phyloP scores from a whole-genome alignment of 768 basidiomycete genomes.

The Suillus discolor region DNA sequence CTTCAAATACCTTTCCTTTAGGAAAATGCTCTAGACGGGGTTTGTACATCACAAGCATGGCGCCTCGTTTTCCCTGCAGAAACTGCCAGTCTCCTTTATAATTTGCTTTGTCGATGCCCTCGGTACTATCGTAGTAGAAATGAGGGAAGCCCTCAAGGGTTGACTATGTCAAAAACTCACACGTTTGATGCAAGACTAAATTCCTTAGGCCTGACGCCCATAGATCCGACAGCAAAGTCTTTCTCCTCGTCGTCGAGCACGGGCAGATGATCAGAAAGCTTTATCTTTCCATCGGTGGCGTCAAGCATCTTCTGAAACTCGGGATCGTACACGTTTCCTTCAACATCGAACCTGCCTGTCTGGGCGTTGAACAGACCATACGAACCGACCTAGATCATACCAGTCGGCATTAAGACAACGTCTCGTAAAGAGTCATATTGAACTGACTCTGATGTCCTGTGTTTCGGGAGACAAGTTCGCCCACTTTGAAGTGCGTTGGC shows the following conservation, averaged over 20 bases:
- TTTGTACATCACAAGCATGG: slow-evolving; percentile 36
- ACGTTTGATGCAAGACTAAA: slow-evolving; percentile 15
- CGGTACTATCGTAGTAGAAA: slow-evolving; percentile 8
- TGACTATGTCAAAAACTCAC: slow-evolving; percentile 12
- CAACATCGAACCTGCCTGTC: slow-evolving; percentile 28
- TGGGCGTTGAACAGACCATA: slow-evolving; percentile 29
- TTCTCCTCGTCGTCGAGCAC: slow-evolving; percentile 21
- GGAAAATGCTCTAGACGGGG: slow-evolving; percentile 30
- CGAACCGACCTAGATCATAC: slow-evolving; percentile 27
- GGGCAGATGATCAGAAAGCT: slow-evolving; percentile 23
- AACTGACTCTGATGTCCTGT: slow-evolving; percentile 31
- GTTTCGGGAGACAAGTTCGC: slow-evolving; percentile 39
- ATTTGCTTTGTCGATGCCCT: slow-evolving; percentile 31
- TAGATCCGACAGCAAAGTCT: slow-evolving; percentile 25
- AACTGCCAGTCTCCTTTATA: slow-evolving; percentile 39
- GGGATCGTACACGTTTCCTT: slow-evolving; percentile 28
- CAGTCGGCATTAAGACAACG: background rate
- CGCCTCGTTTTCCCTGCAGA: slow-evolving; percentile 27
- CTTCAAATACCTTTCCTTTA: slow-evolving; percentile 22
- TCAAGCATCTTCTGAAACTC: slow-evolving; percentile 16
- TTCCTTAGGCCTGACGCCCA: slow-evolving; percentile 16
- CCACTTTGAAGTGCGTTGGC: slow-evolving; percentile 34
- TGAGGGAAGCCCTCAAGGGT: background rate
- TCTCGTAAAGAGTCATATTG: background rate
- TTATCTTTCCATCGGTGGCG: slow-evolving; percentile 20